Conservation (phyloP, 139 green algal species). For the Closterium sp. region DNA sequence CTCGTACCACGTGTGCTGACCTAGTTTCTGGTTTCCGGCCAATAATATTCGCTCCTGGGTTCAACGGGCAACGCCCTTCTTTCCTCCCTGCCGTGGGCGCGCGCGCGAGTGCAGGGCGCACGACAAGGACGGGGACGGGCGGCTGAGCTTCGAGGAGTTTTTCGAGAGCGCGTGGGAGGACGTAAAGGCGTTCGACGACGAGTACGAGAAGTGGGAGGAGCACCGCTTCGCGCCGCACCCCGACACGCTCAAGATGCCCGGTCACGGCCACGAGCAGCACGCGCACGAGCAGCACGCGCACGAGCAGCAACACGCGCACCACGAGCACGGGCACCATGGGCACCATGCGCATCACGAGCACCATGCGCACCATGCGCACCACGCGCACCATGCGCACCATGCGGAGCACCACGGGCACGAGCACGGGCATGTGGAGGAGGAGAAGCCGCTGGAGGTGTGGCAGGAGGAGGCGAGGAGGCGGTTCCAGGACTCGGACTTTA, state of each 20-base stretch:
- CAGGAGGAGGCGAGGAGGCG: background rate
- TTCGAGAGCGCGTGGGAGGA: constrained; percentile 19
- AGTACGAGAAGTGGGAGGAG: constrained; percentile 2
- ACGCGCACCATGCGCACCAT: background rate
- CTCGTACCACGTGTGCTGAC: too few relatives aligned
- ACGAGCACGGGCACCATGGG: background rate
- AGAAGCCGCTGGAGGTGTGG: background rate
- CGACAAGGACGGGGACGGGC: constrained; percentile 18
- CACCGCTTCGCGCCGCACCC: background rate
- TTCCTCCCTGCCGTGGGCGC: too few relatives aligned
- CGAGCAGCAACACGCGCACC: background rate
- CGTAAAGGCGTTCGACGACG: constrained; percentile 18
- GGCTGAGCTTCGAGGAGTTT: constrained; percentile 35
- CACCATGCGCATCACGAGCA: too few relatives aligned
- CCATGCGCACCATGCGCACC: background rate
- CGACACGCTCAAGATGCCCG: background rate
- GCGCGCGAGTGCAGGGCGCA: constrained; percentile 2
- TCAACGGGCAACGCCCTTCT: too few relatives aligned
- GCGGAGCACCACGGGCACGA: background rate
- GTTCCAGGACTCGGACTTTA: background rate
- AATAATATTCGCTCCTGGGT: too few relatives aligned
- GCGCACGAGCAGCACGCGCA: background rate
- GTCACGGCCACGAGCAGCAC: background rate
- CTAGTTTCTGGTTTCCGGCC: too few relatives aligned
- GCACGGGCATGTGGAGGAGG: background rate